These are phyloP conservation scores for Suillus hirtellus DNA, from an alignment of 768 basidiomycete genomes.

Conservation along the genomic window DNA sequence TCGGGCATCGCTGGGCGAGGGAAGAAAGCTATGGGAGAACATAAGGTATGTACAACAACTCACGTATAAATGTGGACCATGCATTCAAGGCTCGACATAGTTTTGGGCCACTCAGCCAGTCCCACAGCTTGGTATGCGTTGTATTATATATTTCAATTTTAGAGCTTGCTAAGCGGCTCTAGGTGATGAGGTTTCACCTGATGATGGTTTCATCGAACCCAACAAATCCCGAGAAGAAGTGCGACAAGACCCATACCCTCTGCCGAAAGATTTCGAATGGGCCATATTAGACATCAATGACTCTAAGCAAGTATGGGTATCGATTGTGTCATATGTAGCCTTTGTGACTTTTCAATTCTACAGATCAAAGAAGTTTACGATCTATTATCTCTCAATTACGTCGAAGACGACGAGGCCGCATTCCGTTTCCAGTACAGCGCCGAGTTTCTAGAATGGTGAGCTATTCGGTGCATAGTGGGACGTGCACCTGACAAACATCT, in stretches of 20 bases:
- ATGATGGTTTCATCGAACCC: slow-evolving; percentile 89
- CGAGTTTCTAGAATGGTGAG: slow-evolving; percentile 89
- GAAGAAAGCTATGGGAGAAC: slow-evolving; percentile 81
- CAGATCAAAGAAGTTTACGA: slow-evolving; percentile 92
- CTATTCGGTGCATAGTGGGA: slow-evolving; percentile 5
- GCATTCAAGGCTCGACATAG: slow-evolving; percentile 37
- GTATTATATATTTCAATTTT: background rate
- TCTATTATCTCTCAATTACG: slow-evolving; percentile 89
- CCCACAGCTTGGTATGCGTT: slow-evolving; percentile 68
- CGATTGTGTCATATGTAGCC: background rate
- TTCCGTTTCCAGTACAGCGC: slow-evolving; percentile 96
- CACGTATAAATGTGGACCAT: background rate
- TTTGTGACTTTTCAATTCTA: slow-evolving; percentile 8
- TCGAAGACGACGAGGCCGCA: slow-evolving; percentile 94
- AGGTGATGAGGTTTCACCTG: slow-evolving; percentile 65
- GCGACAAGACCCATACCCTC: slow-evolving; percentile 81
- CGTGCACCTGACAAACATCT: slow-evolving; percentile 1
- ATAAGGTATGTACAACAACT: slow-evolving; percentile 63
- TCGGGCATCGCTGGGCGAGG: slow-evolving; percentile 72
- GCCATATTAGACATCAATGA: slow-evolving; percentile 76
- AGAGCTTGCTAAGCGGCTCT: background rate
- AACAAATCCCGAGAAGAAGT: slow-evolving; percentile 76
- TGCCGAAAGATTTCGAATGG: slow-evolving; percentile 96
- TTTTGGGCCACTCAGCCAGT: slow-evolving; percentile 99
- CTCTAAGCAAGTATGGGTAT: slow-evolving; percentile 59